These are phyloP conservation scores for Dalbergia oliveri DNA, from an alignment of 306 rosid genomes.

Conservation along the genomic window DNA sequence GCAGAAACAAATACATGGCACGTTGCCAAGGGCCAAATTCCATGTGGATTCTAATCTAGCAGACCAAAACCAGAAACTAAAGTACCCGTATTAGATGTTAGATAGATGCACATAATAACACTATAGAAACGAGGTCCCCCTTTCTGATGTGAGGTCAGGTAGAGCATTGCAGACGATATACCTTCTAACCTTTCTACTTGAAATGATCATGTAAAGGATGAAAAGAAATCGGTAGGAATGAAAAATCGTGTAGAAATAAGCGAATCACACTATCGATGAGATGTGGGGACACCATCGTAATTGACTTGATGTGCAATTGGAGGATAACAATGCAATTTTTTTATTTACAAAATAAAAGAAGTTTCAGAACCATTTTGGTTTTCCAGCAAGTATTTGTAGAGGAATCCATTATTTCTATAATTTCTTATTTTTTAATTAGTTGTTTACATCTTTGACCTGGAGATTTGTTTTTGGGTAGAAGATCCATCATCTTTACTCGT, in stretches of 20 bases:
- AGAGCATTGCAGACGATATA: slow-evolving; percentile 13
- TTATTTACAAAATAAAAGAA: not conserved
- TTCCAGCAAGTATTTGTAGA: not conserved
- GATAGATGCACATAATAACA: slow-evolving; percentile 35
- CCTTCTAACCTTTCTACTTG: slow-evolving; percentile 32
- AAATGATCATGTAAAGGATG: slow-evolving; percentile 26
- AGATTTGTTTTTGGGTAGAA: not conserved
- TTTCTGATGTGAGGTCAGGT: slow-evolving; percentile 2
- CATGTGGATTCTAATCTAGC: slow-evolving; percentile 46
- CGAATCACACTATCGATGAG: not conserved
- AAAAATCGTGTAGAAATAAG: slow-evolving; percentile 29
- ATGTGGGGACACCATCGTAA: slow-evolving; percentile 18
- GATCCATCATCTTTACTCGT: not conserved
- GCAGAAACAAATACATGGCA: slow-evolving; percentile 58
- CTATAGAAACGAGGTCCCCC: not conserved
- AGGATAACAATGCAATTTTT: slow-evolving; percentile 6
- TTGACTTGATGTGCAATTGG: not conserved
- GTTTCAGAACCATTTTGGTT: not conserved
- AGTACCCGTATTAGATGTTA: slow-evolving; percentile 45
- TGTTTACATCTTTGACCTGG: not conserved
- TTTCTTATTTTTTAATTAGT: slow-evolving; percentile 1
- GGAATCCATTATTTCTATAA: not conserved
- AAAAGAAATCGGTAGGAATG: not conserved
- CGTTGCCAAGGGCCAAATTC: slow-evolving; percentile 41
- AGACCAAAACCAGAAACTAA: slow-evolving; percentile 46